A percentile compares a stretch with the other conserved stretches of the same genome.
These are phyloP conservation scores for Xylariaceae sp. DNA, from an alignment of 2,329 filamentous ascomycete genomes.

Conservation along the genomic window DNA sequence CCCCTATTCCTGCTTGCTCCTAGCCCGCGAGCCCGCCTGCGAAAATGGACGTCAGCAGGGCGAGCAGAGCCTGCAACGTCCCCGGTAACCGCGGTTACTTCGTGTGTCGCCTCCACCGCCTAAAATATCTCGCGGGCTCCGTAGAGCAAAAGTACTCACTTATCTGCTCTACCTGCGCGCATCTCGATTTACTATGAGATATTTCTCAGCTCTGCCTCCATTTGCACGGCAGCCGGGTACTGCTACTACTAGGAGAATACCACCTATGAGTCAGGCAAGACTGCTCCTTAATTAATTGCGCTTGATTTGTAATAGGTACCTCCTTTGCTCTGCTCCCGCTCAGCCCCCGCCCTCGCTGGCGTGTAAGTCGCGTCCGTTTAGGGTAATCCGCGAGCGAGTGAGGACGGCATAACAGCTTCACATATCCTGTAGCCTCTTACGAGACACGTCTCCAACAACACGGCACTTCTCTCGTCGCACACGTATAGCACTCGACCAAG, in stretches of 20 bases:
- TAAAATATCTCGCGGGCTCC: not conserved
- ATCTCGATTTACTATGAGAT: not conserved
- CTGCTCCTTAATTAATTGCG: not conserved
- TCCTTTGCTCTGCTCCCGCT: not conserved
- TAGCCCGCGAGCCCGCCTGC: too few relatives aligned
- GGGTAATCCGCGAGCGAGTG: constrained; percentile 10
- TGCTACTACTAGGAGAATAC: not conserved
- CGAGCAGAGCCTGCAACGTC: too few relatives aligned
- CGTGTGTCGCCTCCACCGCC: not conserved
- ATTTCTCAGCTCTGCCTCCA: not conserved
- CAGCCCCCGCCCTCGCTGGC: not conserved
- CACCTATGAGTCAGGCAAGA: not conserved
- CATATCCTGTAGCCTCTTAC: not conserved
- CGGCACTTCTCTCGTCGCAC: not conserved
- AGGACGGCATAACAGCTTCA: constrained; percentile 5
- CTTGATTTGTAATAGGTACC: not conserved
- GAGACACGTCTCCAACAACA: not conserved
- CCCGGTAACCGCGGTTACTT: not conserved
- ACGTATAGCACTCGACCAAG: not conserved
- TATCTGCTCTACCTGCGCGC: not conserved
- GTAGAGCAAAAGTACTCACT: not conserved
- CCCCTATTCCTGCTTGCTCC: too few relatives aligned
- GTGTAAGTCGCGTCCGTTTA: constrained; percentile 6
- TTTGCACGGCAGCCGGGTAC: not conserved
- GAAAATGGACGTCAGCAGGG: too few relatives aligned